phyloP scores from a whole-genome alignment of 2,329 filamentous ascomycete genomes.

The Xylariaceae sp. region DNA sequence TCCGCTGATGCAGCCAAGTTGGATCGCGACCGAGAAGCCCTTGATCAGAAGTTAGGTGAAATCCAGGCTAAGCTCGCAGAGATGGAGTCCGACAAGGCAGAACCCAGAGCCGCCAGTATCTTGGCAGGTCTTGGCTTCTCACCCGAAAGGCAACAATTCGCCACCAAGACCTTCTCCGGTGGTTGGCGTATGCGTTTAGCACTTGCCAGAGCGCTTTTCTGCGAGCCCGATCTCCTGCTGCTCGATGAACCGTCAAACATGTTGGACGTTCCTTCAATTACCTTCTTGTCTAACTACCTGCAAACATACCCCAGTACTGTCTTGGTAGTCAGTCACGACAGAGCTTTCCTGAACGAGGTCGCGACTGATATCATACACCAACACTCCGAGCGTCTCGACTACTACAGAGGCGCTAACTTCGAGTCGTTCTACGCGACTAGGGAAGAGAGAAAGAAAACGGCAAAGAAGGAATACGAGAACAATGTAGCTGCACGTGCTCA shows the following conservation, averaged over 20 bases:
- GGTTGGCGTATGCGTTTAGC: constrained; percentile 99
- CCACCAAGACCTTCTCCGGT: constrained; percentile 97
- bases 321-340: constrained; percentile 95
- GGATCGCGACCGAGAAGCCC: constrained; percentile 81
- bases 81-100: constrained; percentile 99
- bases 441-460: constrained; percentile 94
- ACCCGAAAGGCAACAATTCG: constrained; percentile 80
- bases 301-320: constrained; percentile 92
- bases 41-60: constrained; percentile 87
- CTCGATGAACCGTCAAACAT: constrained; percentile 99
- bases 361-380: constrained; percentile 99
- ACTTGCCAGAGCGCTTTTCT: constrained; percentile 91
- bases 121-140: constrained; percentile 97
- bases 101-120: constrained; percentile 91
- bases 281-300: constrained; percentile 94
- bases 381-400: constrained; percentile 93
- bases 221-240: constrained; percentile 90
- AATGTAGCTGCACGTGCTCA: constrained; percentile 93
- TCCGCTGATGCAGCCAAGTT: constrained; percentile 82
- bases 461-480: constrained; percentile 96
- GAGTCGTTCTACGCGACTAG: constrained; percentile 96
- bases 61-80: constrained; percentile 88
- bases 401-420: constrained; percentile 97
- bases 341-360: constrained; percentile 97
- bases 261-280: constrained; percentile 99